Evolutionary conservation across 805 yeast species (phyloP).

Genomic region (Starmerella vaccinii): DNA sequence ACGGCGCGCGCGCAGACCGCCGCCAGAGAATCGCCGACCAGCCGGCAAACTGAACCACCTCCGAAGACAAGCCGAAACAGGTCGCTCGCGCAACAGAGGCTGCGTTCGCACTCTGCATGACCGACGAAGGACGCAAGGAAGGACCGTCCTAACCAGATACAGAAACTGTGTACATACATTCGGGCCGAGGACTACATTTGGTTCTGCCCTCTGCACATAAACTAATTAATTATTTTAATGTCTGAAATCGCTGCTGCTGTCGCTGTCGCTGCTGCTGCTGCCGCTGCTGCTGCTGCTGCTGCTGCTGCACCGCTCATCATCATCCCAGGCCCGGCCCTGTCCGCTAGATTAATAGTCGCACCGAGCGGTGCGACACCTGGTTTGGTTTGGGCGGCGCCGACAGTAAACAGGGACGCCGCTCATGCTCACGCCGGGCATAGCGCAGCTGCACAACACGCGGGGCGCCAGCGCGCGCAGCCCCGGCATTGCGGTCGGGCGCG

Average conservation of each 20-base stretch:
- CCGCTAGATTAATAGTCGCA: conserved; percentile 1
- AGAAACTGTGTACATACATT: background rate
- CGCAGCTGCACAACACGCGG: background rate
- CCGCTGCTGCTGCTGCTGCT: too few relatives aligned
- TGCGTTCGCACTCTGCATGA: too few relatives aligned
- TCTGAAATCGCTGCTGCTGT: too few relatives aligned
- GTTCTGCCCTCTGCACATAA: background rate
- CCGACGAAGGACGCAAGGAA: too few relatives aligned
- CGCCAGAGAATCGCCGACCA: background rate
- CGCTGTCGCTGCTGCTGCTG: too few relatives aligned
- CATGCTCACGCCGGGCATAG: background rate
- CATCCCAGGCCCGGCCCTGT: too few relatives aligned
- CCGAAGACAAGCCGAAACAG: background rate
- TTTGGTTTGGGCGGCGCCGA: too few relatives aligned
- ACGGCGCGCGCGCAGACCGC: background rate
- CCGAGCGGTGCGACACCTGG: background rate
- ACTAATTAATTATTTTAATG: too few relatives aligned
- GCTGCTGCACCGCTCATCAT: too few relatives aligned
- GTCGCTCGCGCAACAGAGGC: background rate
- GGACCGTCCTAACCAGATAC: too few relatives aligned
- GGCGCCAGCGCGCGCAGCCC: background rate
- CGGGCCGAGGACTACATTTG: background rate
- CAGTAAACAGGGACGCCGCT: too few relatives aligned
- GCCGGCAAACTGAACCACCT: background rate
- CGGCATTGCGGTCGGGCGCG: conserved; percentile 1